phyloP scores from a whole-genome alignment of 495 filamentous ascomycete genomes.

The Neurospora sublineolata region DNA sequence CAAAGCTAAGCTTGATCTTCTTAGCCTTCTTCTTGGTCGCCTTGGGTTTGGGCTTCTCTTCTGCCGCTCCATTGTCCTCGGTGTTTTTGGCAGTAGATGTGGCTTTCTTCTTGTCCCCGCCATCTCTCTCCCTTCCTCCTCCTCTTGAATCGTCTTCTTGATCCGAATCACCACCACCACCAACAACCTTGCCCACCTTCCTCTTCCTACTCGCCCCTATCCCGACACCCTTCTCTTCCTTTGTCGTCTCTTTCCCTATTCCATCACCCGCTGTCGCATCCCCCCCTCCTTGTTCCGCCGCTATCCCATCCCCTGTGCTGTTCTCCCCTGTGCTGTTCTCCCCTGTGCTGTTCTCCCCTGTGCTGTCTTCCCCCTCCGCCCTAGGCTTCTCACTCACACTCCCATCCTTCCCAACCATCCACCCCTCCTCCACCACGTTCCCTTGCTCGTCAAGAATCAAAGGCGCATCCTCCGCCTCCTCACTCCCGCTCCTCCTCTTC shows the following conservation, averaged over 20 bases:
- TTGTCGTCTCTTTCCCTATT: neutral
- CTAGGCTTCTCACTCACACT: slow-evolving; percentile 18
- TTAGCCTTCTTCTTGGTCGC: slow-evolving; percentile 37
- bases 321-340: too few species aligned
- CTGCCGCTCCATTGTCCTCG: slow-evolving; percentile 1
- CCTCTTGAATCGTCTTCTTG: too few species aligned
- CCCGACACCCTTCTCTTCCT: slow-evolving; percentile 7
- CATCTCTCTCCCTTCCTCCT: slow-evolving; percentile 12
- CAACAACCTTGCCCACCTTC: slow-evolving; percentile 37
- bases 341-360: too few species aligned
- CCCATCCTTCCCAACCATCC: slow-evolving; percentile 26
- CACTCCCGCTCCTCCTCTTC: slow-evolving; percentile 30
- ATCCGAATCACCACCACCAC: slow-evolving; percentile 15
- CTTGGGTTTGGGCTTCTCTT: slow-evolving; percentile 5
- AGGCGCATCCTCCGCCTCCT: slow-evolving; percentile 39
- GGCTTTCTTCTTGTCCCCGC: slow-evolving; percentile 2
- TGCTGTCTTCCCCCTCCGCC: neutral
- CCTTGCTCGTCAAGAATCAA: slow-evolving; percentile 36
- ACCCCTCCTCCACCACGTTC: slow-evolving; percentile 27
- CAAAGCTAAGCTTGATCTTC: slow-evolving; percentile 50
- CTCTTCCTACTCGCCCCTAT: slow-evolving; percentile 37
- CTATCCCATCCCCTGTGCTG: too few species aligned
- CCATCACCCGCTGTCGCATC: neutral
- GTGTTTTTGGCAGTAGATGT: slow-evolving; percentile 6
- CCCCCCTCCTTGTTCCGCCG: neutral